Percentiles rank a stretch among this genome's conserved stretches.
Conservation (phyloP, 257 asterid genomes). For the Euphrasia confusa region DNA sequence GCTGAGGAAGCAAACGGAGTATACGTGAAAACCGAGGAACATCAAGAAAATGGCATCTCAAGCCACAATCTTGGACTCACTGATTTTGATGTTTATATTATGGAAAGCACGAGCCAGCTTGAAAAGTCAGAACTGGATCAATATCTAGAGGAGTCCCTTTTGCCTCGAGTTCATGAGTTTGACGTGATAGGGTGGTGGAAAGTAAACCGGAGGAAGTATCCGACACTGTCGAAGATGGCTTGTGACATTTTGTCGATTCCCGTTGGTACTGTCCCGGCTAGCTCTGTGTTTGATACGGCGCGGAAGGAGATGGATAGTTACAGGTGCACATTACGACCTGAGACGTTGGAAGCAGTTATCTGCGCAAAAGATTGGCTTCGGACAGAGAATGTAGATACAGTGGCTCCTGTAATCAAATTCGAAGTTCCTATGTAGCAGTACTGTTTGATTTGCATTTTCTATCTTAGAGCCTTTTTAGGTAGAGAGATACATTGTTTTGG, state of each 20-base stretch:
- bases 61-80: conserved; percentile 52
- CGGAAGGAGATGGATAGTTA: conserved; percentile 84
- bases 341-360: conserved; percentile 85
- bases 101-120: conserved; percentile 73
- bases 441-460: neutral
- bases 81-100: conserved; percentile 79
- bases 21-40: conserved; percentile 34
- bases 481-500: conserved; percentile 17
- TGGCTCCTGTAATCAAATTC: conserved; percentile 46
- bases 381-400: conserved; percentile 35
- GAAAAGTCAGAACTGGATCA: conserved; percentile 79
- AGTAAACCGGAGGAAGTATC: conserved; percentile 69
- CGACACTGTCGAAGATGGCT: conserved; percentile 92
- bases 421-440: conserved; percentile 70
- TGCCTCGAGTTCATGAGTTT: conserved; percentile 84
- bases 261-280: conserved; percentile 51
- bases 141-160: conserved; percentile 84
- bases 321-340: conserved; percentile 74
- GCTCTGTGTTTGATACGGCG: conserved; percentile 58
- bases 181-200: conserved; percentile 99
- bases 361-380: conserved; percentile 91
- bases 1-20: conserved; percentile 55
- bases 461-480: neutral
- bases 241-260: conserved; percentile 88
- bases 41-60: conserved; percentile 37